Evolutionary conservation across 2,329 filamentous ascomycete genomes (phyloP).

Genomic region (Beauveria sp.): DNA sequence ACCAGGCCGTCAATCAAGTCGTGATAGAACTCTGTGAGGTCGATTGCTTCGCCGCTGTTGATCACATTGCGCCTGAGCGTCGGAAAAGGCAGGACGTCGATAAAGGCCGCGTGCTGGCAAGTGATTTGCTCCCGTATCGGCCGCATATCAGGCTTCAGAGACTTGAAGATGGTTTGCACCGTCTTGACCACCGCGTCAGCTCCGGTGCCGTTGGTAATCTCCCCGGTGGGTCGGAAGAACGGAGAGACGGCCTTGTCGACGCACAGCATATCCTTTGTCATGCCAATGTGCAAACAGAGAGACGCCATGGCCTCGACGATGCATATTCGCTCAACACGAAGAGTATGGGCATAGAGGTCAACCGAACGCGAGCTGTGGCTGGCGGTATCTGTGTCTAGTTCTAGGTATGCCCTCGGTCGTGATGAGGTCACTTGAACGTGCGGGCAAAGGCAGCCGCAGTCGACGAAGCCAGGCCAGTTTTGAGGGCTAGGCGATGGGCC

Average conservation of each 20-base stretch:
- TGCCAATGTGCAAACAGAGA: conserved; percentile 14
- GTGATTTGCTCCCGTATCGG: conserved; percentile 19
- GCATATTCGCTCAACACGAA: conserved; percentile 22
- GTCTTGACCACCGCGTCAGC: conserved; percentile 10
- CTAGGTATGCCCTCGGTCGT: neutral
- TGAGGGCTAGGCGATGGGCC: neutral
- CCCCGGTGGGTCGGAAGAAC: conserved; percentile 17
- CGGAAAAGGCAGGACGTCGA: conserved; percentile 21
- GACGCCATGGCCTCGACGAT: conserved; percentile 17
- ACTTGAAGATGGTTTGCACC: conserved; percentile 18
- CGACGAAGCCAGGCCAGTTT: neutral
- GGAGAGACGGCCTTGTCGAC: conserved; percentile 19
- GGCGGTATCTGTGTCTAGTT: neutral
- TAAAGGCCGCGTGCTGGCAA: conserved; percentile 16
- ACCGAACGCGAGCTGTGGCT: neutral
- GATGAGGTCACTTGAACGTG: neutral
- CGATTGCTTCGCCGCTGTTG: no score
- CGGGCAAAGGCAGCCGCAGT: neutral
- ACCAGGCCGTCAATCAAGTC: no score
- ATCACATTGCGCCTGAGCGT: conserved; percentile 19
- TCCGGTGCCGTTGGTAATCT: neutral
- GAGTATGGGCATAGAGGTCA: neutral
- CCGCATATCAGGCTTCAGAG: conserved; percentile 18
- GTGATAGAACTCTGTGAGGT: no score
- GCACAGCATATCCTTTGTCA: conserved; percentile 20